Conservation (phyloP, 176 grass and related monocot species). For the Themeda triandra region DNA sequence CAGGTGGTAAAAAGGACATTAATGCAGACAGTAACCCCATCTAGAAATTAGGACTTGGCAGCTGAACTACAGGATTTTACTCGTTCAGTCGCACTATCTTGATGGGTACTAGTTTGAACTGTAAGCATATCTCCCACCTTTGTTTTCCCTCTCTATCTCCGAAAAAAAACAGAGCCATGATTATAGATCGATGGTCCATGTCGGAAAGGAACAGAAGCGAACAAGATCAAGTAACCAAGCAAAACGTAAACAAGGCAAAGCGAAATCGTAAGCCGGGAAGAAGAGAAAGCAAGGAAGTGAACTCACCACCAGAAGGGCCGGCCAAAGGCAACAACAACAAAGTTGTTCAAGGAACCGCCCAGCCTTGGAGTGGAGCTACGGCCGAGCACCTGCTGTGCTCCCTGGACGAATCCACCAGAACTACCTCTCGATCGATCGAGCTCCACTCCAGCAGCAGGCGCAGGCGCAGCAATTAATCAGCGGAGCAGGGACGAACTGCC, state of each 20-base stretch:
- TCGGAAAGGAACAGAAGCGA: neutral
- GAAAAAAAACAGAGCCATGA: neutral
- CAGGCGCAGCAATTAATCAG: neutral
- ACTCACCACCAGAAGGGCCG: neutral
- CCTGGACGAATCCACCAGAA: neutral
- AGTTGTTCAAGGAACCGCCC: neutral
- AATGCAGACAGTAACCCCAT: neutral
- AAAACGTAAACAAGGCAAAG: neutral
- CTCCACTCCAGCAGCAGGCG: neutral
- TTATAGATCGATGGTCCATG: neutral
- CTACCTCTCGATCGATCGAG: neutral
- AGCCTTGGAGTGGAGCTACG: neutral
- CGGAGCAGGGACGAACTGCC: neutral
- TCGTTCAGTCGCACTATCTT: neutral
- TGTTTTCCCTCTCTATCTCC: neutral
- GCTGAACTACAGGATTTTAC: neutral
- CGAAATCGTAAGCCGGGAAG: neutral
- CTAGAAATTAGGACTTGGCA: neutral
- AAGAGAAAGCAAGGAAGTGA: neutral
- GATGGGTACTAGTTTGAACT: neutral
- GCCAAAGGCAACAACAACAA: neutral
- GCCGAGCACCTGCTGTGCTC: neutral
- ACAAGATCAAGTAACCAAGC: neutral
- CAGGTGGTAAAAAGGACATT: neutral
- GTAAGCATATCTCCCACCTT: slow-evolving; percentile 3